These are phyloP conservation scores for Exophiala aquamarina DNA, from an alignment of 2,329 filamentous ascomycete species.

Conservation along the genomic window DNA sequence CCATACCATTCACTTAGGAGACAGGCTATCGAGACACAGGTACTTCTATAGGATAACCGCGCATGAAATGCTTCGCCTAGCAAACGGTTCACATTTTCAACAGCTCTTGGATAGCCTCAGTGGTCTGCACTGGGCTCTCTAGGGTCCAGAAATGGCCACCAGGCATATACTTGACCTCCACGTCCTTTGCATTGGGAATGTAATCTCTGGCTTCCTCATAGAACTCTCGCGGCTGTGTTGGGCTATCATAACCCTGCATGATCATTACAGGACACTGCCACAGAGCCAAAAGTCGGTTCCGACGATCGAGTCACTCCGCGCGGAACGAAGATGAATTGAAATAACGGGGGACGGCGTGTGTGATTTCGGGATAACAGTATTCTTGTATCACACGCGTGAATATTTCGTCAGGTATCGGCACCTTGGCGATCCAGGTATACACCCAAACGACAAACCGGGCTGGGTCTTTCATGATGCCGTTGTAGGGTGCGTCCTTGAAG, in stretches of 20 bases:
- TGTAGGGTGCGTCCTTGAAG: constrained; percentile 12
- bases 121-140: constrained; percentile 5
- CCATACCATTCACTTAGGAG: too few species aligned
- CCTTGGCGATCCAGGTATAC: neutral
- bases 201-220: constrained; percentile 4
- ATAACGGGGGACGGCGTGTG: constrained; percentile 10
- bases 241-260: constrained; percentile 10
- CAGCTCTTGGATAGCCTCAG: neutral
- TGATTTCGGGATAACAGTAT: constrained; percentile 3
- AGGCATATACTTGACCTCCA: constrained; percentile 4
- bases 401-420: neutral
- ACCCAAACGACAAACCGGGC: neutral
- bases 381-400: constrained; percentile 10
- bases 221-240: constrained; percentile 11
- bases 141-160: constrained; percentile 13
- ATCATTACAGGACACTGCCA: constrained; percentile 15
- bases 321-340: constrained; percentile 17
- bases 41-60: too few species aligned
- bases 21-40: too few species aligned
- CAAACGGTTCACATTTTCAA: neutral
- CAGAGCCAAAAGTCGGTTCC: constrained; percentile 1
- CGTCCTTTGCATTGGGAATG: constrained; percentile 6
- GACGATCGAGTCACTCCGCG: constrained; percentile 11
- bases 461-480: constrained; percentile 8
- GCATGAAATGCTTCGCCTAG: too few species aligned